Percentiles rank a stretch among this genome's conserved stretches.
Evolutionary conservation across 1,284 basidiomycete genomes (phyloP).

Genomic region (Ustilago nuda): DNA sequence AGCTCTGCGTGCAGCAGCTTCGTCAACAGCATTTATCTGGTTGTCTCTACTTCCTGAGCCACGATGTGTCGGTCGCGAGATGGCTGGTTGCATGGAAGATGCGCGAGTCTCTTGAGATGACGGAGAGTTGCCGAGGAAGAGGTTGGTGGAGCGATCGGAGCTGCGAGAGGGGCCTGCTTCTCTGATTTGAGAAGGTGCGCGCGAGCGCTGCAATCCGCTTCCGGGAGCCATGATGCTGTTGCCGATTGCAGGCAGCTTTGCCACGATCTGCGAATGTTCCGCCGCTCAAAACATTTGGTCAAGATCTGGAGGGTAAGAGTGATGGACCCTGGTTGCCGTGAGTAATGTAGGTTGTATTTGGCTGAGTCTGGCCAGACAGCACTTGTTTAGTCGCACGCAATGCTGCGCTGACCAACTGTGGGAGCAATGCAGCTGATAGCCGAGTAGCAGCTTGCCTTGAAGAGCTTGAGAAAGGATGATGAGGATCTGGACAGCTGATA

Average conservation of each 20-base stretch:
- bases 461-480: constrained; percentile 4
- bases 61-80: not conserved
- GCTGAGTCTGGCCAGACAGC: not conserved
- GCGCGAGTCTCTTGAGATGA: not conserved
- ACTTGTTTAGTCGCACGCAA: not conserved
- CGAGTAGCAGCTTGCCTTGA: not conserved
- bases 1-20: constrained; percentile 18
- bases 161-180: constrained; percentile 10
- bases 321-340: not conserved
- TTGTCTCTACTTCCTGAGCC: not conserved
- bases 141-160: not conserved
- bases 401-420: not conserved
- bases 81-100: constrained; percentile 3
- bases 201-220: constrained; percentile 5
- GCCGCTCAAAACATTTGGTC: not conserved
- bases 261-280: not conserved
- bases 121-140: constrained; percentile 17
- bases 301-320: not conserved
- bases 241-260: not conserved
- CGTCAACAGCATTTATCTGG: not conserved
- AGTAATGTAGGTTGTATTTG: not conserved
- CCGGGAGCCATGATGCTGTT: not conserved
- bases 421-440: not conserved
- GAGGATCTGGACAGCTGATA: constrained; percentile 15
- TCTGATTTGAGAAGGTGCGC: constrained; percentile 1